A percentile compares a stretch with the other conserved stretches of the same genome.
Evolutionary conservation across 2,329 filamentous ascomycete species (phyloP).

Genomic region (Basipetospora chlamydospora): DNA sequence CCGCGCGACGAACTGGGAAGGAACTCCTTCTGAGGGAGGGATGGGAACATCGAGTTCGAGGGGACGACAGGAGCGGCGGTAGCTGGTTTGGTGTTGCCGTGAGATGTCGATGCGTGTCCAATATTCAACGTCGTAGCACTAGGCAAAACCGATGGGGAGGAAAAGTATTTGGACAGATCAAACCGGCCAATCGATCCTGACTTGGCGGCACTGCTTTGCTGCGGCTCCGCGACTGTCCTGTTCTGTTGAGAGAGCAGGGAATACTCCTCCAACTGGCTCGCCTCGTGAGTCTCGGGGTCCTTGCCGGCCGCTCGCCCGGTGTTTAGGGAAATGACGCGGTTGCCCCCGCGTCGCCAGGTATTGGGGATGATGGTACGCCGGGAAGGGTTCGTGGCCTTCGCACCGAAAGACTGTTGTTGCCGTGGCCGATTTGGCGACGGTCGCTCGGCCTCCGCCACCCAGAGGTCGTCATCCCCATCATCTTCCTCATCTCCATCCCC

Average conservation of each 20-base stretch:
- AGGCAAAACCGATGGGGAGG: slow-evolving; percentile 32
- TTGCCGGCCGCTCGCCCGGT: no score
- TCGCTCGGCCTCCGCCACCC: slow-evolving; percentile 41
- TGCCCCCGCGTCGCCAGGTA: slow-evolving; percentile 1
- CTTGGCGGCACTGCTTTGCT: slow-evolving; percentile 9
- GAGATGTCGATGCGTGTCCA: no score
- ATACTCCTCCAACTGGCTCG: slow-evolving; percentile 21
- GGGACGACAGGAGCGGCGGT: slow-evolving; percentile 11
- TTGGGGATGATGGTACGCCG: slow-evolving; percentile 3
- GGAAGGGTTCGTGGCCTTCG: neutral
- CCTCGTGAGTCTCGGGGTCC: neutral
- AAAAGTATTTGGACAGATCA: slow-evolving; percentile 42
- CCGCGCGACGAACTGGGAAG: slow-evolving; percentile 17
- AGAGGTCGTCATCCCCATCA: slow-evolving; percentile 37
- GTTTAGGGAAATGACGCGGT: no score
- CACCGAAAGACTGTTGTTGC: neutral
- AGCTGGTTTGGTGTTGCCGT: no score
- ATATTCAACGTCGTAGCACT: slow-evolving; percentile 9
- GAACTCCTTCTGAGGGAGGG: slow-evolving; percentile 18
- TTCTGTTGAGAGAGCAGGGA: slow-evolving; percentile 23
- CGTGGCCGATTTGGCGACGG: slow-evolving; percentile 18
- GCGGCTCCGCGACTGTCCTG: slow-evolving; percentile 9
- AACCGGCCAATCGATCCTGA: slow-evolving; percentile 19
- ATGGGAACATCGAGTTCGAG: slow-evolving; percentile 26
- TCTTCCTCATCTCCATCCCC: slow-evolving; percentile 12